Evolutionary conservation across 2,329 filamentous ascomycete species (phyloP), one percentile per base, ranked within the genome.

Genomic region (Pseudogymnoascus sp.): DNA sequence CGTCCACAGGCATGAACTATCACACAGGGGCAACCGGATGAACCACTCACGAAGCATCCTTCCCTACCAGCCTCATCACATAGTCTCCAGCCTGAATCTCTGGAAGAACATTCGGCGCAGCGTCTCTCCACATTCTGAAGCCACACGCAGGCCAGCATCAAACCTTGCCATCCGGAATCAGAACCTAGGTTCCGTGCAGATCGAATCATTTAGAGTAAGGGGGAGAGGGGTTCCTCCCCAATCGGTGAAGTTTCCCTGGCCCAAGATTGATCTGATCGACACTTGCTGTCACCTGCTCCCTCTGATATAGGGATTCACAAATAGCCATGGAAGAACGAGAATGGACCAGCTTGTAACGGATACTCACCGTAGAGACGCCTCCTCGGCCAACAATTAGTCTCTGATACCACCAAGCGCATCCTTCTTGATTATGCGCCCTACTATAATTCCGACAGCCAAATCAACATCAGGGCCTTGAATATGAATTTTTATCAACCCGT

Each of bases 391-490:
- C 28, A 35, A 20, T 12, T 53, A 53, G 47, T 53, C 28, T 35
- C 33, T 53, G 28, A 14, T 53, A 53, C 47, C 11, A 53, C 15
- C 28, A 14, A 20, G 3, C 5, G 9, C 9, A 53, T 35, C 33
- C 11, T 7, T 35, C 28, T 53, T 35, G n/a, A 53, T 33, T 53
- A 53, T 53, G 47, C 47, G 47, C 28, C 47, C n/a, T 53, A 53
- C 28, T 53, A 53, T 53, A 53, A 35, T 53, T 53, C 28, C 6
- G 47, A 53, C 47, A 35, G 47, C 28, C 28, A 53, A 35, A 53
- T 33, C n/a, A 53, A 8, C 28, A 53, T 8, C 47, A 53, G 9
- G 28, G 28, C n/a, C 28, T 53, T 20, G 47, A 20, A 33, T 33
- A 53, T 33, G 47, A 8, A 53, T 20, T 53, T 53, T 53, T 53